These are phyloP conservation scores for Sugiyamaella castrensis DNA, from an alignment of 1,139 yeast species.

Conservation along the genomic window DNA sequence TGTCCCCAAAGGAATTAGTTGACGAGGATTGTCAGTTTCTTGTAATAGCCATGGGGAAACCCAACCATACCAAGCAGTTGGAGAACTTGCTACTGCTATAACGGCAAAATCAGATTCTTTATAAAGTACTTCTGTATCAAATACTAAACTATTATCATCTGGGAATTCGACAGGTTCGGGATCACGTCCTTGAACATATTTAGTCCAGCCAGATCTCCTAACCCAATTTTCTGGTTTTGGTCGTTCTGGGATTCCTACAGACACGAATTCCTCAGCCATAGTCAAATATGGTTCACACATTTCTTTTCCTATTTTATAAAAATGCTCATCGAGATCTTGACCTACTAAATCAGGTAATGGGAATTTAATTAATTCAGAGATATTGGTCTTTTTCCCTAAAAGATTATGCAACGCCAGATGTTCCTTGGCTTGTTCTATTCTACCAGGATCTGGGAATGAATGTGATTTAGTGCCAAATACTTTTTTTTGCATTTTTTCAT, in stretches of 20 bases:
- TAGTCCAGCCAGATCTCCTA: slow-evolving; percentile 70
- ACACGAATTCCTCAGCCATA: slow-evolving; percentile 45
- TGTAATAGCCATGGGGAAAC: slow-evolving; percentile 76
- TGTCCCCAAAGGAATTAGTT: slow-evolving; percentile 68
- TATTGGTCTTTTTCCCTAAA: slow-evolving; percentile 75
- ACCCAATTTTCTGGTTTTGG: slow-evolving; percentile 42
- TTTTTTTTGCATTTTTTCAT: slow-evolving; percentile 26
- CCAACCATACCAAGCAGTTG: slow-evolving; percentile 93
- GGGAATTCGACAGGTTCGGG: slow-evolving; percentile 71
- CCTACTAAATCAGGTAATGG: slow-evolving; percentile 72
- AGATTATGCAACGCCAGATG: slow-evolving; percentile 65
- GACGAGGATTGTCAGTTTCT: slow-evolving; percentile 51
- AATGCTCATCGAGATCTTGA: slow-evolving; percentile 74
- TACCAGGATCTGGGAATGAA: slow-evolving; percentile 29
- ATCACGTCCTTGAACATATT: slow-evolving; percentile 52
- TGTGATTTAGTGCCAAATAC: slow-evolving; percentile 29
- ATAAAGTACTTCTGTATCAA: slow-evolving; percentile 88
- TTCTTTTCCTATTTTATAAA: slow-evolving; percentile 60
- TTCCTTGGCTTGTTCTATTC: slow-evolving; percentile 56
- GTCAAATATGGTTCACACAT: slow-evolving; percentile 59
- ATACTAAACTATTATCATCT: slow-evolving; percentile 62
- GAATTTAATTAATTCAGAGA: slow-evolving; percentile 59
- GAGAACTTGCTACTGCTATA: slow-evolving; percentile 77
- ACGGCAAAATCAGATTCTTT: slow-evolving; percentile 71
- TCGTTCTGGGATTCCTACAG: slow-evolving; percentile 41